Conservation (phyloP, 2,329 filamentous ascomycete species). For the Aspergillus chevalieri region DNA sequence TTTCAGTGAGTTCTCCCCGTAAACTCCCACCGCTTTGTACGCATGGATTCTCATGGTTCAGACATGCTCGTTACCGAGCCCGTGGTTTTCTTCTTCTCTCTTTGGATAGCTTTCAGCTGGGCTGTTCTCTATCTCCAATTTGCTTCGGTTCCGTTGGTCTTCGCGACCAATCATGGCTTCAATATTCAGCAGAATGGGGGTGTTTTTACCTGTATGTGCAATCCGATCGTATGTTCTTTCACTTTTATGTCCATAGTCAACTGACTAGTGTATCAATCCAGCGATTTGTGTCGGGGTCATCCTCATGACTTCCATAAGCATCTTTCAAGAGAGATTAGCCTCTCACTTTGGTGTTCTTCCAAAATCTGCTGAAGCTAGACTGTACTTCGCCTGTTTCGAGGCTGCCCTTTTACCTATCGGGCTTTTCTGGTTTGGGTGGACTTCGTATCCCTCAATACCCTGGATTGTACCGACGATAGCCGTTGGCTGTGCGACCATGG, state of each 20-base stretch:
- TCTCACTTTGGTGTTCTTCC: conserved; percentile 43
- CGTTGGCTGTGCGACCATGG: conserved; percentile 69
- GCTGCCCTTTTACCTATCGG: conserved; percentile 70
- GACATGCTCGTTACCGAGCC: conserved; percentile 57
- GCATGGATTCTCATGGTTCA: conserved; percentile 6
- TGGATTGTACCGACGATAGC: conserved; percentile 69
- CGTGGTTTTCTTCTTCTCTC: conserved; percentile 66
- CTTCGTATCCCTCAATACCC: conserved; percentile 54
- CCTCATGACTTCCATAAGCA: conserved; percentile 61
- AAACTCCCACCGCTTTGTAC: too few relatives aligned
- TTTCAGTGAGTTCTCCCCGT: conserved; percentile 48
- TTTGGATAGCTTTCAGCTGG: conserved; percentile 90
- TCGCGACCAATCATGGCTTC: conserved; percentile 62
- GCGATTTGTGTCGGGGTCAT: conserved; percentile 63
- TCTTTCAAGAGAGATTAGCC: conserved; percentile 64
- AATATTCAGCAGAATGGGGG: conserved; percentile 60
- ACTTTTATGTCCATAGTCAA: too few relatives aligned
- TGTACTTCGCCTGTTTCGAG: conserved; percentile 78
- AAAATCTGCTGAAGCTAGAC: conserved; percentile 62
- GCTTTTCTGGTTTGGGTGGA: conserved; percentile 75
- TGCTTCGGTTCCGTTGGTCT: conserved; percentile 71
- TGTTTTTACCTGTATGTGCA: conserved; percentile 54
- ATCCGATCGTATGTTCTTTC: too few relatives aligned
- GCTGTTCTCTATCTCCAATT: conserved; percentile 82
- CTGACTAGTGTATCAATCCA: conserved; percentile 3